These are phyloP conservation scores for Poteriospumella lacustris DNA, from an alignment of 108 stramenopile species.

Conservation along the genomic window DNA sequence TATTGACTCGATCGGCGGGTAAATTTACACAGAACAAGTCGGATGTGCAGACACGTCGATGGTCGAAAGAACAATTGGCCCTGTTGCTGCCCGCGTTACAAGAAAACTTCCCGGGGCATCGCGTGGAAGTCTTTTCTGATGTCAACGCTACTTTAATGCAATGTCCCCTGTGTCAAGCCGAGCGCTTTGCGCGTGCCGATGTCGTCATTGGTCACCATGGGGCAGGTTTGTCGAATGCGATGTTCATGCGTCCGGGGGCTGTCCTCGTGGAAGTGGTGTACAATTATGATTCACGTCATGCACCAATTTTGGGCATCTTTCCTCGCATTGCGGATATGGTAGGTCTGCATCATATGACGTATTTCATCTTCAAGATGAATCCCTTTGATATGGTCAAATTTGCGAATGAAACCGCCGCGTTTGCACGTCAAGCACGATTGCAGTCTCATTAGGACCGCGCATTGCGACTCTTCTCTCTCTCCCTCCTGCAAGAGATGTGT, in stretches of 20 bases:
- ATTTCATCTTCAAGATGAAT: too few relatives aligned
- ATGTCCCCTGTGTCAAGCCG: slow-evolving; percentile 30
- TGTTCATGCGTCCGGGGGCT: slow-evolving; percentile 36
- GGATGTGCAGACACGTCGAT: background rate
- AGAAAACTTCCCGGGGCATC: background rate
- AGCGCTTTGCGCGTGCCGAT: slow-evolving; percentile 30
- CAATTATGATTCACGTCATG: slow-evolving; percentile 5
- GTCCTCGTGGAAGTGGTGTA: slow-evolving; percentile 28
- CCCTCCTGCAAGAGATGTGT: too few relatives aligned
- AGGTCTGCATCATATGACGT: slow-evolving; percentile 1
- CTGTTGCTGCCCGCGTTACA: background rate
- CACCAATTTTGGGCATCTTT: background rate
- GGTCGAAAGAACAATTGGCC: background rate
- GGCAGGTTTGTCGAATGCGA: slow-evolving; percentile 34
- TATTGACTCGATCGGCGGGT: background rate
- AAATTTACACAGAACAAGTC: slow-evolving; percentile 2
- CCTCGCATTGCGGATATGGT: background rate
- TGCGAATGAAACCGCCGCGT: too few relatives aligned
- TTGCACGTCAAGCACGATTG: too few relatives aligned
- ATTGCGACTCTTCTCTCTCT: too few relatives aligned
- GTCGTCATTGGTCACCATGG: slow-evolving; percentile 34
- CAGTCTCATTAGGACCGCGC: too few relatives aligned
- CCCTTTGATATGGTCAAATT: too few relatives aligned
- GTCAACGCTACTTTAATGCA: slow-evolving; percentile 2
- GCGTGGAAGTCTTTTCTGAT: slow-evolving; percentile 16